Base-by-base conservation (phyloP, 2,329 filamentous ascomycete species). In the Botrytis tulipae region DNA sequence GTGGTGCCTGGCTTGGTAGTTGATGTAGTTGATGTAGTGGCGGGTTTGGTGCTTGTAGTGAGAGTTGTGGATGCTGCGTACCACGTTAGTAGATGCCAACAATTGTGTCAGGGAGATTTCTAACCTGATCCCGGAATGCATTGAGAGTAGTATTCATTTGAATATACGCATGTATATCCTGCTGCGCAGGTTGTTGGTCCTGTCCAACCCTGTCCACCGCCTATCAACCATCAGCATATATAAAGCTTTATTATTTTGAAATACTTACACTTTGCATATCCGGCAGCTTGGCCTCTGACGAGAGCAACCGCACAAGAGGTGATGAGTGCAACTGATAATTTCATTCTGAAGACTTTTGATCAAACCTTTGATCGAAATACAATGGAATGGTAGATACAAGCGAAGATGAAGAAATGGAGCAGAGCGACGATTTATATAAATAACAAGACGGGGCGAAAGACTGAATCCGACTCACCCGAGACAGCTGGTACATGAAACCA, bases 71-170 rank as follows among this genome's bases (percentile, higher is more conserved):
- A 42, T 60, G 29, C 57, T 72, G 9, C 18, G 54, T 57, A 12
- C 2, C 20, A 40, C 44, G 16, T 72, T 32, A 72, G 51, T 12
- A 16, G 10, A 40, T 46, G 22, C 22, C 7, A n/a, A 32, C 37
- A 1, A 32, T 25, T 60, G 20, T 18, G 14, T 16, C 10, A 6
- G 5, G 14, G 22, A 10, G 3, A 20, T 5, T 4, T 32, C 37
- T 60, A 67, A 69, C 71, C 71, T 68, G 62, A 46, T 32, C 51
- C 40, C 48, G 71, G 71, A 29, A 60, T 14, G 25, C 72, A 73
- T 44, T 73, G 72, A 9, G 72, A 73, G 46, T 71, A 73, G 14
- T 22, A 73, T 16, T 22, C 14, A 70, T 40, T 73, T 29, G 42
- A 20, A 25, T 63, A 46, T 20, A 25, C 18, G 25, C 72, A 73